Percentiles rank a stretch among this genome's conserved stretches.
Conservation (phyloP, 768 basidiomycete genomes). For the Mycena maculata region DNA sequence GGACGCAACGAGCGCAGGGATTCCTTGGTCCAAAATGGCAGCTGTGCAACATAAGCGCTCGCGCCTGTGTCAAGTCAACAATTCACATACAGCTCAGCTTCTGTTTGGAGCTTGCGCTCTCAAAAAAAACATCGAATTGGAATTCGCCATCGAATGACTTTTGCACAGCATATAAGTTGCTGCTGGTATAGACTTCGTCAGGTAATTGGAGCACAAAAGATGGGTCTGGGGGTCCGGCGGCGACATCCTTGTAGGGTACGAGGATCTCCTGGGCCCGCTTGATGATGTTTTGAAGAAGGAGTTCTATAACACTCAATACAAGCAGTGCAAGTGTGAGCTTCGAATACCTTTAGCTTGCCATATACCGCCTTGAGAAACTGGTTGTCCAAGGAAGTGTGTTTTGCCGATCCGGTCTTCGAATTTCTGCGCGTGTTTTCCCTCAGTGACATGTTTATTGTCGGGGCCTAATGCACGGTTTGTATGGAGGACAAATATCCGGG, state of each 20-base stretch:
- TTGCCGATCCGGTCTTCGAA: conserved; percentile 75
- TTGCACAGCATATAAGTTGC: conserved; percentile 90
- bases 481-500: background rate
- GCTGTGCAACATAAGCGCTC: conserved; percentile 55
- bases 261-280: conserved; percentile 66
- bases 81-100: conserved; percentile 65
- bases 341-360: conserved; percentile 86
- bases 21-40: conserved; percentile 71
- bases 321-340: background rate
- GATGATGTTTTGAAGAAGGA: conserved; percentile 70
- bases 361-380: conserved; percentile 69
- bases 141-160: conserved; percentile 88
- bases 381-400: conserved; percentile 76
- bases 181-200: conserved; percentile 75
- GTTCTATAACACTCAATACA: conserved; percentile 55
- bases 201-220: conserved; percentile 82
- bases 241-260: conserved; percentile 63
- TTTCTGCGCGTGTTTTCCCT: conserved; percentile 65
- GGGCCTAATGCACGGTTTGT: conserved; percentile 56
- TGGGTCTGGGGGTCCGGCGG: conserved; percentile 73
- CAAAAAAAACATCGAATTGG: conserved; percentile 91
- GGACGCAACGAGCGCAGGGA: conserved; percentile 69
- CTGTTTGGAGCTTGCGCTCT: conserved; percentile 76
- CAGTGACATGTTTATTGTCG: conserved; percentile 63
- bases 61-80: background rate